Percentiles rank a stretch among this genome's conserved stretches.
Conservation (phyloP, 2,329 filamentous ascomycete species). For the Arthrinium puccinioides region DNA sequence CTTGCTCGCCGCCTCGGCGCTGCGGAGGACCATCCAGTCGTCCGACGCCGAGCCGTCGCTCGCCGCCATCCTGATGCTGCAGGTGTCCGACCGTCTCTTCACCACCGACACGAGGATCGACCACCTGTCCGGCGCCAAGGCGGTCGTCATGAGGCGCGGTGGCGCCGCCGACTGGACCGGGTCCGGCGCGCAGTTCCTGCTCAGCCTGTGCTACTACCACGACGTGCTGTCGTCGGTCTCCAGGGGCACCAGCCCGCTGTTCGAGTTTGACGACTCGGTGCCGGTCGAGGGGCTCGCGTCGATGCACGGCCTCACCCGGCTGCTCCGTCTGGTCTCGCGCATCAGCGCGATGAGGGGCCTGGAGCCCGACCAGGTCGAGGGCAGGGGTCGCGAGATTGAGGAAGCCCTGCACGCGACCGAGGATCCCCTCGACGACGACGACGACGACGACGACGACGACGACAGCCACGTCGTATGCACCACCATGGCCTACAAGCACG, state of each 20-base stretch:
- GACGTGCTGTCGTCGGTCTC: slow-evolving; percentile 23
- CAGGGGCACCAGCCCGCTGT: slow-evolving; percentile 14
- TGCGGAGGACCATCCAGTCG: slow-evolving; percentile 13
- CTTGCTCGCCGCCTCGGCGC: slow-evolving; percentile 13
- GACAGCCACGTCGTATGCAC: slow-evolving; percentile 13
- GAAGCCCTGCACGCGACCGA: slow-evolving; percentile 4
- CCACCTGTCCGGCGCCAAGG: slow-evolving; percentile 22
- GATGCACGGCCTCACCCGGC: slow-evolving; percentile 12
- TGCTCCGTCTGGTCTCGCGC: slow-evolving; percentile 14
- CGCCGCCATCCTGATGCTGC: slow-evolving; percentile 21
- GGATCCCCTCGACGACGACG: slow-evolving; percentile 3
- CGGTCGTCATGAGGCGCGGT: slow-evolving; percentile 12
- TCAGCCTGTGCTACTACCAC: slow-evolving; percentile 22
- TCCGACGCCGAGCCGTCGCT: slow-evolving; percentile 18
- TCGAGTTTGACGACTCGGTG: slow-evolving; percentile 14
- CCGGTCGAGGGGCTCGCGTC: slow-evolving; percentile 13
- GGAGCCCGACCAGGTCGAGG: slow-evolving; percentile 6
- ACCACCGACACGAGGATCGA: slow-evolving; percentile 19
- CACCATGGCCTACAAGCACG: slow-evolving; percentile 21
- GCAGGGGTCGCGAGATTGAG: slow-evolving; percentile 9
- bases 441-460: slow-evolving; percentile 8
- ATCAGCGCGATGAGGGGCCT: slow-evolving; percentile 18
- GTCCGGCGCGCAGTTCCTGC: slow-evolving; percentile 18
- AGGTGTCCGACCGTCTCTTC: slow-evolving; percentile 22
- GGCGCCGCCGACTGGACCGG: slow-evolving; percentile 6